phyloP scores from a whole-genome alignment of 2,329 filamentous ascomycete genomes.

The Mollisia scopiformis region DNA sequence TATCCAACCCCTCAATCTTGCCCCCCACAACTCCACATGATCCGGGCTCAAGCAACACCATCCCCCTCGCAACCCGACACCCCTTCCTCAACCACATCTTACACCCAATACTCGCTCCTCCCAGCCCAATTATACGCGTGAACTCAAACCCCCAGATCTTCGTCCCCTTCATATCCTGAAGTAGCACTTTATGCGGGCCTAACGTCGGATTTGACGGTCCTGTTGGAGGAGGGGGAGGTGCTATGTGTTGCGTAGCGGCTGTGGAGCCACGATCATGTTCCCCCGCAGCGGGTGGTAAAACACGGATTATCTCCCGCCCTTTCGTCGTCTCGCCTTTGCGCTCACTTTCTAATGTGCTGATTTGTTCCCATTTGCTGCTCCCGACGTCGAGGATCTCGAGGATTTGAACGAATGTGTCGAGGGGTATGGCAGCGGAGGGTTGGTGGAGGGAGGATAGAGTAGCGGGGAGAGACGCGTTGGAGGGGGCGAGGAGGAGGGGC shows the following conservation, averaged over 20 bases:
- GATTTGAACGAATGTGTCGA: conserved; percentile 76
- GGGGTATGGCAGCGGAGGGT: conserved; percentile 58
- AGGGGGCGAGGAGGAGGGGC: conserved; percentile 62
- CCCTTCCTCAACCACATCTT: conserved; percentile 76
- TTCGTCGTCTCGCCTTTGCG: conserved; percentile 74
- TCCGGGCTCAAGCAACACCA: conserved; percentile 74
- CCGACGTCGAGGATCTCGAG: conserved; percentile 85
- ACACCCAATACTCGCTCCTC: conserved; percentile 71
- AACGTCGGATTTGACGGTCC: too few relatives aligned
- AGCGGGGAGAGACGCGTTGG: conserved; percentile 60
- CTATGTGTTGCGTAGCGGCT: conserved; percentile 29
- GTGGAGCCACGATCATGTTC: conserved; percentile 10
- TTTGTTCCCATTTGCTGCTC: conserved; percentile 80
- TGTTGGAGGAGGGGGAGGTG: too few relatives aligned
- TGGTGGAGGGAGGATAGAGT: conserved; percentile 55
- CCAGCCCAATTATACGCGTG: conserved; percentile 64
- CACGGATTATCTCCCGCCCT: conserved; percentile 81
- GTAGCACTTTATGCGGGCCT: conserved; percentile 74
- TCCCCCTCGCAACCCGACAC: conserved; percentile 72
- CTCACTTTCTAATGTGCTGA: conserved; percentile 77
- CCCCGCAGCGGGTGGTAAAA: conserved; percentile 49
- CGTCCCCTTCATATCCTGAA: conserved; percentile 78
- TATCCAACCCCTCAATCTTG: conserved; percentile 81
- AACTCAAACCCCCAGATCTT: conserved; percentile 76
- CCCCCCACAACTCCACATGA: conserved; percentile 79